These are phyloP conservation scores for Trichoderma lentiforme DNA, from an alignment of 2,329 filamentous ascomycete genomes.

Conservation along the genomic window DNA sequence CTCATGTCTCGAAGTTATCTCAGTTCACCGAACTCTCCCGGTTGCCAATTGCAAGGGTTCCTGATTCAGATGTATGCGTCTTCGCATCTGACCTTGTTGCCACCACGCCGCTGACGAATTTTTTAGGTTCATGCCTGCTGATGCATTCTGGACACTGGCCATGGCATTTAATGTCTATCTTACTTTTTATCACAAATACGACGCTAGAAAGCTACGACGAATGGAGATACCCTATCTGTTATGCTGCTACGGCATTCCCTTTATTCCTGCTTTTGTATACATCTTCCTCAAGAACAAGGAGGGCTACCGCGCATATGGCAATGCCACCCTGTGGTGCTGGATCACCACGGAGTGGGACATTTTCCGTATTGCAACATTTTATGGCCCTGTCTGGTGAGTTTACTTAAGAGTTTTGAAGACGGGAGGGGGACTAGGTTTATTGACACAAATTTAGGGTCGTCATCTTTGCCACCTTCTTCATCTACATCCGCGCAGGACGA, in stretches of 20 bases:
- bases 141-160: constrained; percentile 72
- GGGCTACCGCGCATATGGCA: constrained; percentile 63
- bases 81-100: neutral
- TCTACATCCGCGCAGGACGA: constrained; percentile 63
- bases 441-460: constrained; percentile 46
- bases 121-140: constrained; percentile 74
- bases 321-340: constrained; percentile 82
- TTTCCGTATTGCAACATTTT: constrained; percentile 72
- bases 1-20: constrained; percentile 66
- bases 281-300: constrained; percentile 57
- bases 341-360: constrained; percentile 63
- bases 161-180: constrained; percentile 85
- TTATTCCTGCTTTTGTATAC: constrained; percentile 64
- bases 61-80: constrained; percentile 73
- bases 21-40: constrained; percentile 42
- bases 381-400: constrained; percentile 65
- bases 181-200: constrained; percentile 73
- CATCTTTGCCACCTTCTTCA: constrained; percentile 59
- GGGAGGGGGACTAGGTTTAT: neutral
- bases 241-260: constrained; percentile 69
- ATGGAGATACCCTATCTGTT: constrained; percentile 70
- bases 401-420: neutral
- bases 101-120: constrained; percentile 19
- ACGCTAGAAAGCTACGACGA: constrained; percentile 58
- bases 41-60: constrained; percentile 72